Percentiles rank a stretch among this genome's conserved stretches.
These are phyloP conservation scores for Ceratocystiopsis minuta DNA, from an alignment of 2,329 filamentous ascomycete species.

Conservation along the genomic window DNA sequence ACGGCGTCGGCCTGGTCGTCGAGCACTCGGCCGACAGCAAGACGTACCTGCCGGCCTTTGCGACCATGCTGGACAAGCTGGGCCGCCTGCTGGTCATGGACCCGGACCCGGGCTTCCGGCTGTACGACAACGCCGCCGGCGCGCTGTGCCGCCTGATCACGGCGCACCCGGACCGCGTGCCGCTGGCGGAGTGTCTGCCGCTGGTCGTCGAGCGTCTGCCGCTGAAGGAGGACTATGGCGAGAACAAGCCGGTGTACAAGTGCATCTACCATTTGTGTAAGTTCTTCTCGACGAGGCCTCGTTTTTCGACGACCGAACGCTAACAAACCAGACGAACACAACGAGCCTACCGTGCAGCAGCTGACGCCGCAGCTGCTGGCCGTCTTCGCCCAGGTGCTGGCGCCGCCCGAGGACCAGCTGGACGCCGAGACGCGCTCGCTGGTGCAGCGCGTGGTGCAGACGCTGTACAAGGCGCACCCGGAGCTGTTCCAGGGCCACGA, in stretches of 20 bases:
- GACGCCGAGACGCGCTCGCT: conserved; percentile 51
- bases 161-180: conserved; percentile 67
- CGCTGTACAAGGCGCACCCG: conserved; percentile 14
- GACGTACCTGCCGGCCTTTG: conserved; percentile 58
- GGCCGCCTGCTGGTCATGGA: conserved; percentile 66
- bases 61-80: conserved; percentile 63
- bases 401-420: conserved; percentile 56
- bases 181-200: conserved; percentile 66
- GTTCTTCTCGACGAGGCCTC: too few species aligned
- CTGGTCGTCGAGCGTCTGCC: conserved; percentile 63
- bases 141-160: conserved; percentile 86
- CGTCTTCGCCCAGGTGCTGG: conserved; percentile 56
- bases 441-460: conserved; percentile 44
- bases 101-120: conserved; percentile 41
- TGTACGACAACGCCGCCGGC: conserved; percentile 84
- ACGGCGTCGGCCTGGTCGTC: conserved; percentile 72
- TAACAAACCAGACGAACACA: conserved; percentile 36
- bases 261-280: conserved; percentile 77
- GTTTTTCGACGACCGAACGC: background rate
- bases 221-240: conserved; percentile 83
- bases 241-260: conserved; percentile 85
- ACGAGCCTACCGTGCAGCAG: conserved; percentile 50
- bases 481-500: conserved; percentile 15
- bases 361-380: conserved; percentile 52
- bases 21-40: conserved; percentile 59